A percentile compares a stretch with the other conserved stretches of the same genome.
Evolutionary conservation across 257 asterid genomes (phyloP).

Genomic region (Linderniella brevidens): DNA sequence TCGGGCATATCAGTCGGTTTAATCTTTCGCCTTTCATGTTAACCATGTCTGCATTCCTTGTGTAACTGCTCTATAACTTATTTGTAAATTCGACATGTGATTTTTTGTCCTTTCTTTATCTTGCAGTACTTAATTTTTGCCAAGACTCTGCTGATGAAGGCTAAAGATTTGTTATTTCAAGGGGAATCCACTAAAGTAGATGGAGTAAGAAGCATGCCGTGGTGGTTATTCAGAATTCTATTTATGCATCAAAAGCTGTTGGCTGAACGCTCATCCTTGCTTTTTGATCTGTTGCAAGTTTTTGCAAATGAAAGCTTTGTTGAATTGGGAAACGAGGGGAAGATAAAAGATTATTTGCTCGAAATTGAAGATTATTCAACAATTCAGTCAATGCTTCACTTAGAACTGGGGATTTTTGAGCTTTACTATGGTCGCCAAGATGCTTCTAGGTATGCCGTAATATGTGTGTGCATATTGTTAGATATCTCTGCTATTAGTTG

Average conservation of each 20-base stretch:
- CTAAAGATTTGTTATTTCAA: conserved; percentile 52
- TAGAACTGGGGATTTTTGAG: conserved; percentile 75
- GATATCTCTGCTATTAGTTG: background rate
- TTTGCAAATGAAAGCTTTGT: conserved; percentile 30
- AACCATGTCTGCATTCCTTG: background rate
- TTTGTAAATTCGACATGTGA: background rate
- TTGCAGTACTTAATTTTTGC: conserved; percentile 70
- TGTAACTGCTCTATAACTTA: background rate
- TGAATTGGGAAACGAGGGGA: conserved; percentile 48
- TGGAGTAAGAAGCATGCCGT: conserved; percentile 50
- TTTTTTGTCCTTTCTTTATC: conserved; percentile 13
- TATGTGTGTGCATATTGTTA: background rate
- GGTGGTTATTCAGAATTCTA: conserved; percentile 84
- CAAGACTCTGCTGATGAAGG: conserved; percentile 49
- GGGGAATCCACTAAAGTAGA: conserved; percentile 20
- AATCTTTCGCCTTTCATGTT: no score
- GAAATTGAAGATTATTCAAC: conserved; percentile 34
- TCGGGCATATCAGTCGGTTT: no score
- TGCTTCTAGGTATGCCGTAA: conserved; percentile 50
- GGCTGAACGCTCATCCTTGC: conserved; percentile 63
- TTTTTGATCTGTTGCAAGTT: conserved; percentile 75
- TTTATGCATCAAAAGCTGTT: conserved; percentile 77
- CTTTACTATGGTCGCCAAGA: conserved; percentile 73
- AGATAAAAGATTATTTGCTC: conserved; percentile 27
- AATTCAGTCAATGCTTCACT: conserved; percentile 43